phyloP scores from a whole-genome alignment of 129 eudicot genomes.

The Helichrysum umbraculigerum region DNA sequence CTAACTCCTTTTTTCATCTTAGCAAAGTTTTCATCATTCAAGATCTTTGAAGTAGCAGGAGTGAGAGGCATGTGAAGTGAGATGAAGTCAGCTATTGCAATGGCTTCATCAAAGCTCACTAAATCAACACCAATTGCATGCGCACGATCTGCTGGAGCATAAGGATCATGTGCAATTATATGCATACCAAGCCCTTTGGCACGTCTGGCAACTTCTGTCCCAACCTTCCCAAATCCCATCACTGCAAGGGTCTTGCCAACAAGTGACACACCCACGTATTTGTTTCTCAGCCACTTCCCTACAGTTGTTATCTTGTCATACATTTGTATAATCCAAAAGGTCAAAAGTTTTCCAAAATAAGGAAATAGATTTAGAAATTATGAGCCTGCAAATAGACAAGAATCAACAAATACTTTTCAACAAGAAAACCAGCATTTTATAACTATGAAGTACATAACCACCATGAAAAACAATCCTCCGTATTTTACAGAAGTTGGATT shows the following conservation, averaged over 20 bases:
- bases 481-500: constrained; percentile 17
- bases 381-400: not conserved
- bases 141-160: constrained; percentile 97
- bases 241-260: constrained; percentile 94
- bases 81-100: constrained; percentile 79
- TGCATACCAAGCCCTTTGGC: constrained; percentile 97
- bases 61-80: constrained; percentile 98
- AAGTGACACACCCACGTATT: constrained; percentile 90
- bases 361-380: not conserved
- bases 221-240: constrained; percentile 96
- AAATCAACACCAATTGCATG: constrained; percentile 90
- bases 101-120: constrained; percentile 88
- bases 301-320: not conserved
- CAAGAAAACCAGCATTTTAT: constrained; percentile 3
- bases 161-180: constrained; percentile 90
- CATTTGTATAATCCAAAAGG: not conserved
- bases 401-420: not conserved
- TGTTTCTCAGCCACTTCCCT: constrained; percentile 94
- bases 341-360: not conserved
- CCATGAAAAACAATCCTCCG: constrained; percentile 9
- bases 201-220: constrained; percentile 96
- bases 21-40: constrained; percentile 80
- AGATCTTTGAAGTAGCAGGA: constrained; percentile 64
- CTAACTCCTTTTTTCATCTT: constrained; percentile 96
- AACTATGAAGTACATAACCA: constrained; percentile 4